Conservation (phyloP, 2,329 filamentous ascomycete species). For the Aspergillus tubingensis region DNA sequence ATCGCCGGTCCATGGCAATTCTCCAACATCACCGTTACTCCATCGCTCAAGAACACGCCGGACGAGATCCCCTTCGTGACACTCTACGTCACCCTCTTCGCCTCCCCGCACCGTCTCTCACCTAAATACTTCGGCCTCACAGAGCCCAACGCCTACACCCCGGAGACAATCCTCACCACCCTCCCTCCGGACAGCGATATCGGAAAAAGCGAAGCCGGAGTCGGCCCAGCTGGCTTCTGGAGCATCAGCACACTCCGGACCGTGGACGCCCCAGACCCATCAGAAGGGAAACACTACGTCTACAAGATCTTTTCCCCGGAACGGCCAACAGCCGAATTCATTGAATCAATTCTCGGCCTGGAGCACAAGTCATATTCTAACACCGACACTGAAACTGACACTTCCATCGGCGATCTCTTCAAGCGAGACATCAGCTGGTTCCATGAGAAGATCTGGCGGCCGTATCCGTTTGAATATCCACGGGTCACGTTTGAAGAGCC, state of each 20-base stretch:
- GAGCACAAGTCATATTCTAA: constrained; percentile 20
- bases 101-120: constrained; percentile 72
- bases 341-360: constrained; percentile 53
- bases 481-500: constrained; percentile 84
- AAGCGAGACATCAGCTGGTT: constrained; percentile 68
- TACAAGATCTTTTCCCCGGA: constrained; percentile 69
- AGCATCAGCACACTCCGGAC: constrained; percentile 74
- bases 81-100: constrained; percentile 86
- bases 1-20: constrained; percentile 84
- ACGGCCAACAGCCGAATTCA: constrained; percentile 49
- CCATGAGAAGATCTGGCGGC: constrained; percentile 74
- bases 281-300: constrained; percentile 52
- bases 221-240: constrained; percentile 78
- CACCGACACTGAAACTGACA: constrained; percentile 22
- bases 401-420: constrained; percentile 37
- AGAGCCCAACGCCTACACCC: constrained; percentile 52
- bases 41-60: constrained; percentile 54
- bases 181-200: constrained; percentile 58
- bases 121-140: constrained; percentile 71
- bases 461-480: constrained; percentile 83
- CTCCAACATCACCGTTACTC: constrained; percentile 62
- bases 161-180: constrained; percentile 80
- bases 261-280: constrained; percentile 57
- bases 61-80: constrained; percentile 82
- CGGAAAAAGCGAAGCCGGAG: constrained; percentile 51